Evolutionary conservation across 176 grass and related monocot species (phyloP).

Genomic region (Rhynchospora tenuis): DNA sequence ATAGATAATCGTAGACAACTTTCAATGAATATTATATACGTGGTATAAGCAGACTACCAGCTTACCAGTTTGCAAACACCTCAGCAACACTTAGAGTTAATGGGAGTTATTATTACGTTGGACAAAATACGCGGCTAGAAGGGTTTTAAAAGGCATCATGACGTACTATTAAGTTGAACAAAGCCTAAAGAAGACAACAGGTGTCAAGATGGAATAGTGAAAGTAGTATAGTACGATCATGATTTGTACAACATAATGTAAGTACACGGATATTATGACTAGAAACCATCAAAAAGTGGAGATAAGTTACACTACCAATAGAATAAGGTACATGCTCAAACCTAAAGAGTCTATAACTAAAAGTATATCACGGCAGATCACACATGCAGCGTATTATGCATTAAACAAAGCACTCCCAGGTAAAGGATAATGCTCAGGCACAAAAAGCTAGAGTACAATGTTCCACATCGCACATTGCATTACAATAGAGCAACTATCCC

Average conservation of each 20-base stretch:
- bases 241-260: not conserved
- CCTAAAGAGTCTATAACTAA: slow-evolving; percentile 1
- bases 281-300: not conserved
- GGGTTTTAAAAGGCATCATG: no score
- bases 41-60: no score
- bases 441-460: not conserved
- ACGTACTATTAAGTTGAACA: no score
- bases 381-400: not conserved
- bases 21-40: no score
- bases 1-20: no score
- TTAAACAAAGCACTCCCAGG: not conserved
- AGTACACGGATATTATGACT: not conserved
- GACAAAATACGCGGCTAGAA: no score
- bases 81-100: no score
- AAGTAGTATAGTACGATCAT: no score
- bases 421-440: not conserved
- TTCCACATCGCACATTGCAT: not conserved
- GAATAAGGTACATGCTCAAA: not conserved
- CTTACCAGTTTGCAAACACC: no score
- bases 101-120: no score
- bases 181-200: no score
- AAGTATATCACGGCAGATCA: not conserved
- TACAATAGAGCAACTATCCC: not conserved
- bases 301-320: slow-evolving; percentile 17
- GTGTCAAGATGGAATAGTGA: no score